Evolutionary conservation across 805 yeast genomes (phyloP).

Genomic region (Candida sithepensis): DNA sequence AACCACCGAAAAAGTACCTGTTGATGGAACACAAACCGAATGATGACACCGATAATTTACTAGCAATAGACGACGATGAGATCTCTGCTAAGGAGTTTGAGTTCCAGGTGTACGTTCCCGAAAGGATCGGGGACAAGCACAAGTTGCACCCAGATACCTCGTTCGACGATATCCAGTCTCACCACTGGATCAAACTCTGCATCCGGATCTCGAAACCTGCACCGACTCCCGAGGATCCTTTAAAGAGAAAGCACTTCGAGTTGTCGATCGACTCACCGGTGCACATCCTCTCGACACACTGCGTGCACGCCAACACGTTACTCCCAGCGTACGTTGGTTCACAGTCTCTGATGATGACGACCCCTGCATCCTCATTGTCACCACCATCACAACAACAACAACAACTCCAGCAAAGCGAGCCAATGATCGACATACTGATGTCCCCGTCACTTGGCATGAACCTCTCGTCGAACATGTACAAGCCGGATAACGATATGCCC

Average conservation of each 20-base stretch:
- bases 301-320: slow-evolving; percentile 77
- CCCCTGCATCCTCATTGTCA: no score
- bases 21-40: slow-evolving; percentile 77
- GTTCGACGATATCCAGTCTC: slow-evolving; percentile 73
- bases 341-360: slow-evolving; percentile 21
- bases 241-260: slow-evolving; percentile 85
- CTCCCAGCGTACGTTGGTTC: slow-evolving; percentile 66
- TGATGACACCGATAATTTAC: slow-evolving; percentile 45
- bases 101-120: slow-evolving; percentile 83
- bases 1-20: slow-evolving; percentile 79
- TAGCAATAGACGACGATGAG: slow-evolving; percentile 44
- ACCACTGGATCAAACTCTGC: slow-evolving; percentile 94
- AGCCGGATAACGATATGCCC: slow-evolving; percentile 44
- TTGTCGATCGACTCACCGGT: slow-evolving; percentile 94
- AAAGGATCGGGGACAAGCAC: slow-evolving; percentile 50
- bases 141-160: slow-evolving; percentile 84
- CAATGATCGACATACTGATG: slow-evolving; percentile 27
- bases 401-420: slow-evolving; percentile 3
- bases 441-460: slow-evolving; percentile 23
- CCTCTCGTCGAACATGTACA: slow-evolving; percentile 47
- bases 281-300: slow-evolving; percentile 69
- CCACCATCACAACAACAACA: no score
- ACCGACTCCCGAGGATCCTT: slow-evolving; percentile 38
- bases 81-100: slow-evolving; percentile 76
- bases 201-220: slow-evolving; percentile 71